Conservation (phyloP, 2,329 filamentous ascomycete species). For the Aspergillus costaricaensis region DNA sequence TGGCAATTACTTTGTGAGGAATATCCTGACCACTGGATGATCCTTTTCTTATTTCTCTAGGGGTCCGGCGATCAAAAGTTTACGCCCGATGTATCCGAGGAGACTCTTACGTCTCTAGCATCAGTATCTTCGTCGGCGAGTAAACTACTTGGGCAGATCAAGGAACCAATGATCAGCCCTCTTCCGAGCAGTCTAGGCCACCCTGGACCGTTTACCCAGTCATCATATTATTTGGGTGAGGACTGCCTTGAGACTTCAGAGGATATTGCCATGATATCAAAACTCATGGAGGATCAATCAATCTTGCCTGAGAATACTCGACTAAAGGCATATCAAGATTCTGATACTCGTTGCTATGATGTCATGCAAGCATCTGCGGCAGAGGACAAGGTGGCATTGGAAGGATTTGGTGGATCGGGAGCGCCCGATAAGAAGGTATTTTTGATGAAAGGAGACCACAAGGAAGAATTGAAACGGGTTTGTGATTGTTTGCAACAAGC, state of each 20-base stretch:
- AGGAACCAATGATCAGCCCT: slow-evolving; percentile 15
- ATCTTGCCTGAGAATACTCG: slow-evolving; percentile 51
- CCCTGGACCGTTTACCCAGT: slow-evolving; percentile 49
- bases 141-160: slow-evolving; percentile 5
- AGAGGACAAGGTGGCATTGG: not conserved
- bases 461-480: slow-evolving; percentile 11
- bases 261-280: slow-evolving; percentile 46
- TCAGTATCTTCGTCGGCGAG: not conserved
- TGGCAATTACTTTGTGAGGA: slow-evolving; percentile 51
- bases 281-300: slow-evolving; percentile 50
- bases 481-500: slow-evolving; percentile 9
- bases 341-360: slow-evolving; percentile 51
- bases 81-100: slow-evolving; percentile 21
- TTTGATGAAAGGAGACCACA: slow-evolving; percentile 16
- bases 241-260: slow-evolving; percentile 43
- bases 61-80: slow-evolving; percentile 33
- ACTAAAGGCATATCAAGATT: slow-evolving; percentile 46
- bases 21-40: not conserved
- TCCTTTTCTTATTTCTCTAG: slow-evolving; percentile 25
- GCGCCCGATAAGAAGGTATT: not conserved
- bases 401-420: not conserved
- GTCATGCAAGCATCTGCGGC: slow-evolving; percentile 32
- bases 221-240: slow-evolving; percentile 34
- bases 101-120: slow-evolving; percentile 14
- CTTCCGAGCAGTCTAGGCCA: slow-evolving; percentile 43